A percentile compares a stretch with the other conserved stretches of the same genome.
Conservation (phyloP, 768 basidiomycete species). For the Suillus fuscotomentosus region DNA sequence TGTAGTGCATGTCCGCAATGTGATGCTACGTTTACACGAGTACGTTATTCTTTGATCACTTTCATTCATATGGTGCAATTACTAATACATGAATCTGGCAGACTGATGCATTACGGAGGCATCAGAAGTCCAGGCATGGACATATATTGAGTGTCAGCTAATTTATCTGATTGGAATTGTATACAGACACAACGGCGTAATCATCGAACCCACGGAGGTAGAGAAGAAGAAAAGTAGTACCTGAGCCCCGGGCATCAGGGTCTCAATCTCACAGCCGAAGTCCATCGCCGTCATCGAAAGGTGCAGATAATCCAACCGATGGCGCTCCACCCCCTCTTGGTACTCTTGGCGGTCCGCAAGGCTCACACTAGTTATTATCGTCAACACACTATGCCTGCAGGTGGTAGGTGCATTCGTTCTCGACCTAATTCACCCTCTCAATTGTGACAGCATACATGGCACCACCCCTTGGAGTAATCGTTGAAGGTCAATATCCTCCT, state of each 20-base stretch:
- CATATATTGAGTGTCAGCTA: slow-evolving; percentile 3
- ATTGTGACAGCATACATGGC: slow-evolving; percentile 40
- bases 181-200: slow-evolving; percentile 60
- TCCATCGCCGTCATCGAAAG: slow-evolving; percentile 44
- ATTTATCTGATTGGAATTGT: slow-evolving; percentile 4
- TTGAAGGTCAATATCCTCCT: slow-evolving; percentile 43
- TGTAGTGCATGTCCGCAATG: slow-evolving; percentile 74
- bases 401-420: slow-evolving; percentile 29
- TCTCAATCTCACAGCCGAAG: slow-evolving; percentile 52
- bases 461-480: slow-evolving; percentile 36
- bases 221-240: slow-evolving; percentile 17
- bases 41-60: slow-evolving; percentile 35
- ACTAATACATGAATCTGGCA: slow-evolving; percentile 21
- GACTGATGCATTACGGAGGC: slow-evolving; percentile 81
- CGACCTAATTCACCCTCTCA: neutral
- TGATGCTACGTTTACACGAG: slow-evolving; percentile 77
- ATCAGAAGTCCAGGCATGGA: slow-evolving; percentile 73
- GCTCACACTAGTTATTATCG: slow-evolving; percentile 65
- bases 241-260: slow-evolving; percentile 33
- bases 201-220: slow-evolving; percentile 49
- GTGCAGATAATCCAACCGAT: slow-evolving; percentile 27
- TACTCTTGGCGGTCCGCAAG: slow-evolving; percentile 29
- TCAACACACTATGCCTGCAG: slow-evolving; percentile 53
- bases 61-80: slow-evolving; percentile 16
- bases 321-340: slow-evolving; percentile 33